phyloP scores from a whole-genome alignment of 306 rosid genomes.

The Cicer yamashitae region DNA sequence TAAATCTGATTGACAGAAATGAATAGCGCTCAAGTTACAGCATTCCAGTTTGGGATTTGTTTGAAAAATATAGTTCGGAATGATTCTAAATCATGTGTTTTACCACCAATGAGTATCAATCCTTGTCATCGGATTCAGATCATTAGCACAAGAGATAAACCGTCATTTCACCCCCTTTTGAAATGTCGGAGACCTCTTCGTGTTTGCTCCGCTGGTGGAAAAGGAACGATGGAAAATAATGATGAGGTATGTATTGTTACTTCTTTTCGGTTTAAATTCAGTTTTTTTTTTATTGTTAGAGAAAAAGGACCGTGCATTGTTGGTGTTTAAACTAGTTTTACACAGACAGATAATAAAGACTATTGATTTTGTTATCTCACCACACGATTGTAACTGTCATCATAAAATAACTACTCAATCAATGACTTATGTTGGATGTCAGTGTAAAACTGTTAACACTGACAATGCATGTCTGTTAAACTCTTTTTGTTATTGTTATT shows the following conservation, averaged over 20 bases:
- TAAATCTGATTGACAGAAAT: constrained; percentile 47
- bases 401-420: no score
- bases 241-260: constrained; percentile 57
- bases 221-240: constrained; percentile 53
- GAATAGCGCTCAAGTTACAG: constrained; percentile 55
- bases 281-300: neutral
- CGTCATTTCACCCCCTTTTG: constrained; percentile 27
- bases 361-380: no score
- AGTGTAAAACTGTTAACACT: no score
- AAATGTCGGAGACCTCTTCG: constrained; percentile 43
- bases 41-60: constrained; percentile 47
- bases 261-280: constrained; percentile 20
- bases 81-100: constrained; percentile 35
- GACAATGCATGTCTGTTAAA: no score
- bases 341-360: no score
- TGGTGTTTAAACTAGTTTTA: no score
- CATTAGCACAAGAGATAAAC: constrained; percentile 31
- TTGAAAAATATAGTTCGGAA: constrained; percentile 41
- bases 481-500: no score
- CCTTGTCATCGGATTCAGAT: neutral
- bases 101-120: constrained; percentile 27
- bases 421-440: no score
- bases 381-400: no score
- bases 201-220: constrained; percentile 59
- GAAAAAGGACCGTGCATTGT: no score